Evolutionary conservation across 2,329 filamentous ascomycete genomes (phyloP), one percentile per base, ranked within the genome.

Genomic region (Aureobasidium sp.): DNA sequence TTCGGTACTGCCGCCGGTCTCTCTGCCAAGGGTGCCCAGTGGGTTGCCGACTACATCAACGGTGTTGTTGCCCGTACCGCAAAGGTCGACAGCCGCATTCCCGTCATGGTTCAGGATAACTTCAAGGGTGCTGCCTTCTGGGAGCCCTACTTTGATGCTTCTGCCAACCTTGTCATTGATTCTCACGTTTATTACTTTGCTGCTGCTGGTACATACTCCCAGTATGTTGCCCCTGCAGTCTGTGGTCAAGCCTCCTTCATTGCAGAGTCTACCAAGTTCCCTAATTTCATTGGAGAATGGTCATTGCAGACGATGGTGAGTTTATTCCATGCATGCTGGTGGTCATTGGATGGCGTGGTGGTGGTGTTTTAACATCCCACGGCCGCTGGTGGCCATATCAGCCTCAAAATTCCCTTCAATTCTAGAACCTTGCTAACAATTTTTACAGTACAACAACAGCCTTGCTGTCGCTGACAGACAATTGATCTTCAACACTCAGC

Each of bases 1-100:
- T 70, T 70, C 45, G 67, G 62, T 34, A 63, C 62, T 5, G 56
- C 65, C 3, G 62, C 62, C 16, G 64, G 62, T 16, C 60, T 71
- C 4, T 59, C 63, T 1, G 59, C 59, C 6, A 57, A 57, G n/a
- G 66, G 62, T 27, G 60, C 61, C 10, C 58, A 56, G 21, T 70
- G 64, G 64, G 58, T 68, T 6, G 56, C 61, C 11, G 64, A 60
- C 8, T 70, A 70, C 58, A 61, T 68, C 27, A 56, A 63, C 35
- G 65, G 60, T 21, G 60, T 62, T 17, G 39, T 67, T 22, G 40
- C 58, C 14, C 56, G 57, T 12, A 57, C 63, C 19, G 57, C 53
- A 11, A 58, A 58, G 14, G 56, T 61, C 37, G 60, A 67, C 55
- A 55, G 45, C n/a, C 57, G 59, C 24, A 65, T 68, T 32, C 65